A percentile compares a stretch with the other conserved stretches of the same genome.
phyloP scores from a whole-genome alignment of 1,284 basidiomycete genomes.

The Apiotrichum montevideense region DNA sequence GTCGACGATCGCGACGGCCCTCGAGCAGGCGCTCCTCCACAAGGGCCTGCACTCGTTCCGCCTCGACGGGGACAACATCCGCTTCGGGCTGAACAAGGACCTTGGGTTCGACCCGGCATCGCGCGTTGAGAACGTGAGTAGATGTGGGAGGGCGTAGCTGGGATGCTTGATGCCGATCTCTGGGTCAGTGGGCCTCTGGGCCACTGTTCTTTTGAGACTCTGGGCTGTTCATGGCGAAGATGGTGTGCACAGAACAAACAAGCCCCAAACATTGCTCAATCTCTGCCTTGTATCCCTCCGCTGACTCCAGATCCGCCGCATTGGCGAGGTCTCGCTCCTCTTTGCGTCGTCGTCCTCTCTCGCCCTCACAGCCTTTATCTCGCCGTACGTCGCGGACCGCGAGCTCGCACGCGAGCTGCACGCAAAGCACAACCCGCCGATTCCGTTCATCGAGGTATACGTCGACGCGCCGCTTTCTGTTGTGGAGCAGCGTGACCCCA shows the following conservation, averaged over 20 bases:
- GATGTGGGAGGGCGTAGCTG: no score
- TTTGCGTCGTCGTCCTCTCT: constrained; percentile 84
- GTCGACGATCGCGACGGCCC: constrained; percentile 94
- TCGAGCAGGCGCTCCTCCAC: constrained; percentile 93
- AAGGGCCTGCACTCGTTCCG: constrained; percentile 80
- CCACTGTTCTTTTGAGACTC: no score
- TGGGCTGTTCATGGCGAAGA: no score
- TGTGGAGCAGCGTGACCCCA: constrained; percentile 90
- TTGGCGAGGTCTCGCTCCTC: constrained; percentile 94
- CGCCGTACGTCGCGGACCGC: constrained; percentile 88
- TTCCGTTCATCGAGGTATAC: constrained; percentile 91
- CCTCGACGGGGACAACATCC: constrained; percentile 93
- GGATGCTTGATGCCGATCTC: no score
- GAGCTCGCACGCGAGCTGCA: constrained; percentile 79
- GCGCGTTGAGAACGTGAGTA: constrained; percentile 74
- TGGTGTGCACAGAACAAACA: no score
- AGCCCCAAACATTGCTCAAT: no score
- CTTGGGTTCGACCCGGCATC: constrained; percentile 94
- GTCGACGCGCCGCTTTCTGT: constrained; percentile 85
- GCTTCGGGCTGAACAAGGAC: constrained; percentile 97
- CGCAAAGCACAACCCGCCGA: constrained; percentile 51
- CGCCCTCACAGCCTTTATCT: constrained; percentile 94
- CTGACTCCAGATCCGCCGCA: constrained; percentile 64
- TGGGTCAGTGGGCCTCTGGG: no score
- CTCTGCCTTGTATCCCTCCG: background rate